Evolutionary conservation across 2,329 filamentous ascomycete genomes (phyloP).

Genomic region (Colletotrichum musicola): DNA sequence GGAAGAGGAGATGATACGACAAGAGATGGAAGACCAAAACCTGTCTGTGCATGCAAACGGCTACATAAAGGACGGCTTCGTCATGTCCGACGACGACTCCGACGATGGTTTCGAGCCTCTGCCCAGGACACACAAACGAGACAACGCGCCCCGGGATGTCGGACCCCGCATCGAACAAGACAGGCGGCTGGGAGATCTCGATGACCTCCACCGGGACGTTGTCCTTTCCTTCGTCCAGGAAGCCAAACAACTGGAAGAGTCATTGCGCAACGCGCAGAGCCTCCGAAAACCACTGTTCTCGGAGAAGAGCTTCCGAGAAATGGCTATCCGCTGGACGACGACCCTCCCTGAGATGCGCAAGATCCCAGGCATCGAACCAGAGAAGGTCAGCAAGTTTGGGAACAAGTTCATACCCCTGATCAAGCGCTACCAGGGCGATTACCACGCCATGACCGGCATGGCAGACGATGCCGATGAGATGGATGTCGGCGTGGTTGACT

Average conservation of each 20-base stretch:
- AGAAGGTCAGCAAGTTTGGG: slow-evolving; percentile 74
- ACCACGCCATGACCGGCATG: slow-evolving; percentile 63
- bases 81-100: slow-evolving; percentile 56
- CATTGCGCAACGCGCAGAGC: slow-evolving; percentile 70
- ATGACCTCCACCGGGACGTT: slow-evolving; percentile 71
- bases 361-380: slow-evolving; percentile 72
- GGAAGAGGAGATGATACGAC: slow-evolving; percentile 39
- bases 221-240: slow-evolving; percentile 74
- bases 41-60: slow-evolving; percentile 56
- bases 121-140: slow-evolving; percentile 45
- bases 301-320: slow-evolving; percentile 76
- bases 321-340: slow-evolving; percentile 78
- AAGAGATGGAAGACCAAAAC: slow-evolving; percentile 53
- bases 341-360: slow-evolving; percentile 71
- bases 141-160: slow-evolving; percentile 47
- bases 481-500: slow-evolving; percentile 60
- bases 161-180: slow-evolving; percentile 72
- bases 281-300: slow-evolving; percentile 74
- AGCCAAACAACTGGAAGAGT: slow-evolving; percentile 71
- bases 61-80: slow-evolving; percentile 64
- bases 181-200: slow-evolving; percentile 64
- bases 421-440: slow-evolving; percentile 58
- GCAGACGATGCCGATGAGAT: slow-evolving; percentile 34
- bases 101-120: slow-evolving; percentile 63
- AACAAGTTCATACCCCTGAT: slow-evolving; percentile 71